These are phyloP conservation scores for Grigorovia transvaalensis DNA, from an alignment of 805 yeast species.

Conservation along the genomic window DNA sequence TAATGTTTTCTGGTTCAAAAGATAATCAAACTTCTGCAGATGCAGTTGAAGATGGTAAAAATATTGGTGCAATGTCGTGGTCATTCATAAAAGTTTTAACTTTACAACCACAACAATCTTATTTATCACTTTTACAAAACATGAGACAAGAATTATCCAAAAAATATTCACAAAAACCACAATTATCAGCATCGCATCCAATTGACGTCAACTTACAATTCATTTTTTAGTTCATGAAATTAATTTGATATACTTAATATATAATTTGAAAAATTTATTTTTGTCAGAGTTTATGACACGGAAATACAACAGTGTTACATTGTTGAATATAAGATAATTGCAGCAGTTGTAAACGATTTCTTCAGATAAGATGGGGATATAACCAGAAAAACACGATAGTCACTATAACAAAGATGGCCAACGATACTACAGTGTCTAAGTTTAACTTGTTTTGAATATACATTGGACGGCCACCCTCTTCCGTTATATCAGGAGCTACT, in stretches of 20 bases:
- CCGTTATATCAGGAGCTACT: no score
- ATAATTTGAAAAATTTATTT: no score
- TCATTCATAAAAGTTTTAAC: slow-evolving; percentile 59
- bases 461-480: no score
- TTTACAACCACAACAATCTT: slow-evolving; percentile 55
- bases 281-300: no score
- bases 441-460: no score
- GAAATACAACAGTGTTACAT: no score
- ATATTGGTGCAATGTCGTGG: slow-evolving; percentile 81
- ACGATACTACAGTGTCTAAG: no score
- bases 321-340: no score
- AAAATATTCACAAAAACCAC: slow-evolving; percentile 76
- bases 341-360: no score
- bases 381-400: no score
- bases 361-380: no score
- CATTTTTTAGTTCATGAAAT: slow-evolving; percentile 26
- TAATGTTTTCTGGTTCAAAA: slow-evolving; percentile 70
- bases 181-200: slow-evolving; percentile 73
- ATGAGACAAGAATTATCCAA: slow-evolving; percentile 53
- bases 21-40: slow-evolving; percentile 81
- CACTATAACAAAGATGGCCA: no score
- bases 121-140: slow-evolving; percentile 56
- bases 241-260: not conserved
- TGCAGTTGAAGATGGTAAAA: slow-evolving; percentile 56
- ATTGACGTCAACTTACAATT: slow-evolving; percentile 51